These are phyloP conservation scores for Megacollybia platyphylla DNA, from an alignment of 1,284 basidiomycete species.

Conservation along the genomic window DNA sequence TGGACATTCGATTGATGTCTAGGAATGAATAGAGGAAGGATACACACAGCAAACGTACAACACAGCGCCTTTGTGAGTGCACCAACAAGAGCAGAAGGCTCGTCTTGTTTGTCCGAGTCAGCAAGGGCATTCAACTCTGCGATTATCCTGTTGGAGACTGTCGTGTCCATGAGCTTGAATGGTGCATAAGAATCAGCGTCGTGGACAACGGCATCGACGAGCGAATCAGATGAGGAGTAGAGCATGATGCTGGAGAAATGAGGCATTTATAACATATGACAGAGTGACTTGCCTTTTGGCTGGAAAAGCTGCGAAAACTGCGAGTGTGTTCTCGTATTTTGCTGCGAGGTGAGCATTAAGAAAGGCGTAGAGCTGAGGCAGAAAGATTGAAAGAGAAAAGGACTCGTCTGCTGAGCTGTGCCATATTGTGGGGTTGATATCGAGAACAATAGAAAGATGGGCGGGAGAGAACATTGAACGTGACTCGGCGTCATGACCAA, in stretches of 20 bases:
- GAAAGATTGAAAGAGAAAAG: conserved; percentile 52
- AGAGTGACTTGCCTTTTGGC: conserved; percentile 51
- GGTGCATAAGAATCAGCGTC: conserved; percentile 78
- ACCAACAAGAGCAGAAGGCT: conserved; percentile 68
- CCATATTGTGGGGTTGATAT: conserved; percentile 79
- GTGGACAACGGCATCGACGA: conserved; percentile 24
- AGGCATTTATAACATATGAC: neutral
- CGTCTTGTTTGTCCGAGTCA: conserved; percentile 40
- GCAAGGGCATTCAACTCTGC: conserved; percentile 46
- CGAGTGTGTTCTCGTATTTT: conserved; percentile 84
- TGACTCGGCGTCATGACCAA: neutral
- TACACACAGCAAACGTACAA: conserved; percentile 39
- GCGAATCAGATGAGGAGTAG: conserved; percentile 52
- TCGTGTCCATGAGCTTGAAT: conserved; percentile 64
- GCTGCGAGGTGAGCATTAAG: conserved; percentile 87
- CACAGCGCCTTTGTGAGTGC: conserved; percentile 85
- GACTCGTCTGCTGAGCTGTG: conserved; percentile 44
- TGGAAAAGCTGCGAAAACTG: conserved; percentile 83
- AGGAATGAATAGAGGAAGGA: neutral
- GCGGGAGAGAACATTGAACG: conserved; percentile 16
- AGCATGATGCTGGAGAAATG: conserved; percentile 44
- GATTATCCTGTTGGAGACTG: conserved; percentile 50
- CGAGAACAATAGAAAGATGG: conserved; percentile 72
- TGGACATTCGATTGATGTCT: conserved; percentile 79
- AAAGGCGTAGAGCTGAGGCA: conserved; percentile 79